These are phyloP conservation scores for Leucocoprinus sp. DNA, from an alignment of 768 basidiomycete species.

Conservation along the genomic window DNA sequence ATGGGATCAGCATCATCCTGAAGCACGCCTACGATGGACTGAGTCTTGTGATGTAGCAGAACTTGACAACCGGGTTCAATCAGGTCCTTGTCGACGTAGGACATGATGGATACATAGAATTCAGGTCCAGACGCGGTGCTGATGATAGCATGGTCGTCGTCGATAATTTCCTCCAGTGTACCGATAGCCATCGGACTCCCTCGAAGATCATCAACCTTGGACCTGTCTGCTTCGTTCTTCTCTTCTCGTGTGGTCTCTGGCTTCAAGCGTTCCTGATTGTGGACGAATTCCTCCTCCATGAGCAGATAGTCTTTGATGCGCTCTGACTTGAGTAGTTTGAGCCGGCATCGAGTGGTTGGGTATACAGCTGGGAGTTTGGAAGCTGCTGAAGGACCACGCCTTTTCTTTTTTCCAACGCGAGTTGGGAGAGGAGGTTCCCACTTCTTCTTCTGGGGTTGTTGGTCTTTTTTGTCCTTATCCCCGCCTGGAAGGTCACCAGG, in stretches of 20 bases:
- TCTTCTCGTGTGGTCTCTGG: constrained; percentile 85
- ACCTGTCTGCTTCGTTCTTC: constrained; percentile 92
- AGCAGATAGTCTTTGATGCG: constrained; percentile 97
- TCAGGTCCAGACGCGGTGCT: constrained; percentile 92
- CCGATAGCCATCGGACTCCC: constrained; percentile 98
- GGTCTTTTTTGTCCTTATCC: constrained; percentile 36
- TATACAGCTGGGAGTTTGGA: constrained; percentile 89
- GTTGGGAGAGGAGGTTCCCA: constrained; percentile 99
- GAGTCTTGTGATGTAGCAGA: constrained; percentile 91
- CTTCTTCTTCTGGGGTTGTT: constrained; percentile 72
- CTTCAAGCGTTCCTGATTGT: constrained; percentile 86
- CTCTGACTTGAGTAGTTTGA: constrained; percentile 93
- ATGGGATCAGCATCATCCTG: constrained; percentile 93
- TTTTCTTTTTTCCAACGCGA: constrained; percentile 95
- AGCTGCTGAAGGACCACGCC: constrained; percentile 84
- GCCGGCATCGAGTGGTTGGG: constrained; percentile 91
- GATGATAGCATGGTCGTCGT: constrained; percentile 99
- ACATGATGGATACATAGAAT: constrained; percentile 96
- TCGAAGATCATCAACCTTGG: constrained; percentile 87
- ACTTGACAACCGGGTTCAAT: constrained; percentile 96
- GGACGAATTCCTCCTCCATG: constrained; percentile 91
- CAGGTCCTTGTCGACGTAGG: constrained; percentile 95
- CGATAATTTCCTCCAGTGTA: constrained; percentile 94
- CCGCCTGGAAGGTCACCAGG: constrained; percentile 24
- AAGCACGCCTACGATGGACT: constrained; percentile 90